Conservation (phyloP, 805 yeast species). For the Isabelozyma heimii region DNA sequence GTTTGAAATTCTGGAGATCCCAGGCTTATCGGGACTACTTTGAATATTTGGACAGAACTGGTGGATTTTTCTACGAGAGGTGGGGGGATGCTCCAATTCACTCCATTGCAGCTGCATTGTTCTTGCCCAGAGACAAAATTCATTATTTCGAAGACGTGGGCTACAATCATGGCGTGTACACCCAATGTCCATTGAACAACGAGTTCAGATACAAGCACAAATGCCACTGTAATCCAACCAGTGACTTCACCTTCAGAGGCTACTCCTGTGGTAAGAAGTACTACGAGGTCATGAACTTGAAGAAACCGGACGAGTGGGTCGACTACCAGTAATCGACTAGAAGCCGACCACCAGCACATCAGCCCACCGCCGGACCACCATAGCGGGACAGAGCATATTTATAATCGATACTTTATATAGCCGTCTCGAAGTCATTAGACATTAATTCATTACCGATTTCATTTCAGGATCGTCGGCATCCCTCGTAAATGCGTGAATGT, state of each 20-base stretch:
- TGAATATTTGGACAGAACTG: conserved; percentile 67
- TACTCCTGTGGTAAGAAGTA: conserved; percentile 31
- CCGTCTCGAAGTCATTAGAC: too few relatives aligned
- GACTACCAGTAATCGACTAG: background rate
- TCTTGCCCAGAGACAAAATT: conserved; percentile 63
- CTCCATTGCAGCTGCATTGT: conserved; percentile 79
- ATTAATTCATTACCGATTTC: too few relatives aligned
- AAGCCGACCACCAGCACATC: too few relatives aligned
- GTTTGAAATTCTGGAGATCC: conserved; percentile 69
- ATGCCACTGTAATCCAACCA: conserved; percentile 65
- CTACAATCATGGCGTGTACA: conserved; percentile 73
- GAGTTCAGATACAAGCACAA: conserved; percentile 48
- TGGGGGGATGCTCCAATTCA: conserved; percentile 92
- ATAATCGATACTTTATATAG: too few relatives aligned
- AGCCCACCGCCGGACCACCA: too few relatives aligned
- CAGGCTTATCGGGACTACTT: conserved; percentile 68
- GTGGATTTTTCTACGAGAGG: conserved; percentile 83
- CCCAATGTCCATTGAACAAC: conserved; percentile 67
- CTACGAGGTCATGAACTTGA: conserved; percentile 26
- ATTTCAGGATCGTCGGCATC: too few relatives aligned
- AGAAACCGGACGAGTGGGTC: conserved; percentile 31
- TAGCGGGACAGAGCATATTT: too few relatives aligned
- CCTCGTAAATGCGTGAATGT: too few relatives aligned
- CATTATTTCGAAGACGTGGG: conserved; percentile 79
- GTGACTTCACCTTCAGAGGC: conserved; percentile 55